Evolutionary conservation across 2,329 filamentous ascomycete species (phyloP), one percentile per base, ranked within the genome.

Genomic region (Fusarium drepaniforme): DNA sequence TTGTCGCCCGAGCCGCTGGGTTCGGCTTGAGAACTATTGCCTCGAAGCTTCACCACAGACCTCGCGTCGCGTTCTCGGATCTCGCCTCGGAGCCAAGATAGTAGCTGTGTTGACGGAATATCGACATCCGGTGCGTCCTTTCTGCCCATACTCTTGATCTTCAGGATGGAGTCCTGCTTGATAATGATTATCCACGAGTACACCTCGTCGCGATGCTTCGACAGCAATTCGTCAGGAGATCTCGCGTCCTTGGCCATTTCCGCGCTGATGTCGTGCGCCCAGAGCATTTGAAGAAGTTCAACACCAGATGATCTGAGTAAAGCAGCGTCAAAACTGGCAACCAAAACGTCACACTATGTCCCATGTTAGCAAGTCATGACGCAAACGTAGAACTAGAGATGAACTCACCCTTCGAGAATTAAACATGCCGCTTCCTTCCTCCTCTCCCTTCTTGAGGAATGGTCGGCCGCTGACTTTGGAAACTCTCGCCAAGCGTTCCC

Each of bases 141-240:
- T 70, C 92, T 91, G 37, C 91, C 89, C 79, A 96, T 90, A 15
- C 90, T 94, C 80, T 93, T 94, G 74, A 98, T 90, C 83, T 97
- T 97, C 58, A 97, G 88, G 84, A 86, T 92, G 78, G 83, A 91
- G 83, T 90, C 94, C 70, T 91, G 93, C 81, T 98, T 97, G 79
- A 98, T 92, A 72, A 97, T 93, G 42, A 98, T 90, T 70, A 98
- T 91, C 94, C 96, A 98, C 30, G 90, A 93, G 82, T 97, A 94
- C 33, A 88, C 88, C 75, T 95, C 93, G 67, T 95, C 93, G 16
- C 93, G 89, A 79, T 97, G 93, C 79, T 92, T 92, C 33, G 92
- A 90, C 16, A 94, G 87, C 13, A 98, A 86, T 72, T 97, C 94
- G 85, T 98, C 95, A 0, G 93, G 89, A 0, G 93, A 95, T 21